phyloP scores from a whole-genome alignment of 305 asterid genomes.

The Fraxinus xanthoxyloides region DNA sequence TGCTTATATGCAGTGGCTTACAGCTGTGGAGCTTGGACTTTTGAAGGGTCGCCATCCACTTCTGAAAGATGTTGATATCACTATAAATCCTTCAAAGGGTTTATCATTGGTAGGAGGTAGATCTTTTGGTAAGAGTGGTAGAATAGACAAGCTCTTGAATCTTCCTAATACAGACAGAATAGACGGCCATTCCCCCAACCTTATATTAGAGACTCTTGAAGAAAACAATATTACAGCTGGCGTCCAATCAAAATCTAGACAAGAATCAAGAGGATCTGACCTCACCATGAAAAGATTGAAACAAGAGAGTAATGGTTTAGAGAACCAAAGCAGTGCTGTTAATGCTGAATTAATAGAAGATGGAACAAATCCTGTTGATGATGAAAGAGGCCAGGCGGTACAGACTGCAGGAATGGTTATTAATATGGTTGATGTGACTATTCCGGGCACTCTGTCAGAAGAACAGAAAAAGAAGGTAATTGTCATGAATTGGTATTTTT shows the following conservation, averaged over 20 bases:
- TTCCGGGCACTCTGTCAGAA: constrained; percentile 68
- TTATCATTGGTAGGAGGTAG: constrained; percentile 37
- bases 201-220: constrained; percentile 34
- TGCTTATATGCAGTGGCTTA: constrained; percentile 73
- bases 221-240: constrained; percentile 29
- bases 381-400: constrained; percentile 63
- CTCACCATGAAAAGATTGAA: constrained; percentile 23
- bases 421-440: constrained; percentile 79
- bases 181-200: constrained; percentile 30
- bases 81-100: constrained; percentile 70
- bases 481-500: constrained; percentile 13
- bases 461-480: constrained; percentile 85
- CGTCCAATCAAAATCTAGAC: constrained; percentile 31
- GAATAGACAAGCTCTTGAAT: constrained; percentile 39
- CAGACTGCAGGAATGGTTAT: constrained; percentile 75
- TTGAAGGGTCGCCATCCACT: constrained; percentile 97
- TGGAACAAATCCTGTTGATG: constrained; percentile 35
- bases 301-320: constrained; percentile 31
- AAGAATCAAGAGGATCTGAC: constrained; percentile 29
- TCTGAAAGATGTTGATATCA: constrained; percentile 74
- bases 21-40: constrained; percentile 97
- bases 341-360: constrained; percentile 41
- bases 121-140: constrained; percentile 36
- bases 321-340: constrained; percentile 31
- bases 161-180: constrained; percentile 32